Conservation (phyloP, 257 asterid species). For the Solanum gracilifrons region DNA sequence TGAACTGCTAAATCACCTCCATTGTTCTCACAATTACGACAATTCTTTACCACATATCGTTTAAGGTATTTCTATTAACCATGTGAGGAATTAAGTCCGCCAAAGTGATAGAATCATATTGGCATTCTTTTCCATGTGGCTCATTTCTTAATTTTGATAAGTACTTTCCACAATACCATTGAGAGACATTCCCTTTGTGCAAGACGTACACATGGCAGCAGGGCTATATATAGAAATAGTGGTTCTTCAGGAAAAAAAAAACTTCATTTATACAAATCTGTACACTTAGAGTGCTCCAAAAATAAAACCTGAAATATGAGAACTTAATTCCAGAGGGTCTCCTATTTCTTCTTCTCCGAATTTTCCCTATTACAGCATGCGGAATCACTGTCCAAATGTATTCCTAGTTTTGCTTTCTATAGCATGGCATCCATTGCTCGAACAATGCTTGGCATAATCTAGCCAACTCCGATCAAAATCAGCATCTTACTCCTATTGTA, state of each 20-base stretch:
- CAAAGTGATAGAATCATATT: not conserved
- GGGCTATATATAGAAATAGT: not conserved
- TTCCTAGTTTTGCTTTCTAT: not conserved
- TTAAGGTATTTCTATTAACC: not conserved
- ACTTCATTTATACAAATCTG: not conserved
- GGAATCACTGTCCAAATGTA: not conserved
- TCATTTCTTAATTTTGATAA: not conserved
- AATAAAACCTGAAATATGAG: not conserved
- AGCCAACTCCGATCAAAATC: not conserved
- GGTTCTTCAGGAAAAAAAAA: not conserved
- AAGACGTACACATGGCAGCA: not conserved
- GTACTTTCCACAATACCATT: not conserved
- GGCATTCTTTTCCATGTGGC: not conserved
- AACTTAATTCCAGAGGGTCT: not conserved
- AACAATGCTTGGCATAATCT: not conserved
- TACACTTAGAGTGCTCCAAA: not conserved
- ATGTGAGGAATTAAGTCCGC: not conserved
- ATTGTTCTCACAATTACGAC: not conserved
- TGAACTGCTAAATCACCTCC: not conserved
- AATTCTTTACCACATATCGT: not conserved
- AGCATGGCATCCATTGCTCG: not conserved
- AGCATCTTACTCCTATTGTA: not conserved
- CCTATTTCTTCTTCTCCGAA: not conserved
- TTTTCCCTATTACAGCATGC: not conserved
- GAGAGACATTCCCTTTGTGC: not conserved